Conservation (phyloP, 2,329 filamentous ascomycete genomes). For the Clonostachys chloroleuca region DNA sequence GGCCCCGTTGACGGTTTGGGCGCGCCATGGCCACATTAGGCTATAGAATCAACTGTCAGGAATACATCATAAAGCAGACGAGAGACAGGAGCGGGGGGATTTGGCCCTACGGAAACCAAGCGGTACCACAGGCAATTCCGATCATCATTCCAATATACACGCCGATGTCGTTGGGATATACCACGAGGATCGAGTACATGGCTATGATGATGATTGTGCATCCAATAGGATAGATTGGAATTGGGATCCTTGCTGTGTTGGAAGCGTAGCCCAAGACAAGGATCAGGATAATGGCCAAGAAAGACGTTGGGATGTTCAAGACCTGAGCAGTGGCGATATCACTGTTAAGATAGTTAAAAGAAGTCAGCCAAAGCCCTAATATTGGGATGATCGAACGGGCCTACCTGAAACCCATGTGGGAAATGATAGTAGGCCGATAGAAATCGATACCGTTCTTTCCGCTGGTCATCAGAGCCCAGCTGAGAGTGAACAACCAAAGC, state of each 20-base stretch:
- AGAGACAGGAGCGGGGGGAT: not conserved
- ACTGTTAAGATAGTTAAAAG: too few species aligned
- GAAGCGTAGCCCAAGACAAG: slow-evolving; percentile 32
- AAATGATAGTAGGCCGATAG: slow-evolving; percentile 36
- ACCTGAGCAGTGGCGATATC: slow-evolving; percentile 40
- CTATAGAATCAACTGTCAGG: not conserved
- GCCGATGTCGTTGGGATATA: slow-evolving; percentile 36
- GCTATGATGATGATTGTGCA: slow-evolving; percentile 35
- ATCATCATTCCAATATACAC: slow-evolving; percentile 42
- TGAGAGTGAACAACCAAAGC: slow-evolving; percentile 38
- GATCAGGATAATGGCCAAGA: slow-evolving; percentile 34
- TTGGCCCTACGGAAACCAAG: slow-evolving; percentile 29
- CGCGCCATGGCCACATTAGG: slow-evolving; percentile 47
- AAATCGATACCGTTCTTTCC: slow-evolving; percentile 33
- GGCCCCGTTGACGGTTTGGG: slow-evolving; percentile 36
- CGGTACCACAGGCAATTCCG: slow-evolving; percentile 30
- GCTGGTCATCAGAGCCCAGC: slow-evolving; percentile 37
- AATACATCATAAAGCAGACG: not conserved
- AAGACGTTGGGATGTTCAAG: slow-evolving; percentile 40
- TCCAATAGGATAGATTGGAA: slow-evolving; percentile 34
- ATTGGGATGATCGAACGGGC: not conserved
- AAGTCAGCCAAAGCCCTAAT: not conserved
- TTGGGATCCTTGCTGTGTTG: slow-evolving; percentile 33
- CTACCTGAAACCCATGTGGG: slow-evolving; percentile 24
- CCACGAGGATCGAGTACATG: slow-evolving; percentile 38